Evolutionary conservation across 768 basidiomycete species (phyloP), one percentile per base, ranked within the genome.

Genomic region (Albatrellus ellisii): DNA sequence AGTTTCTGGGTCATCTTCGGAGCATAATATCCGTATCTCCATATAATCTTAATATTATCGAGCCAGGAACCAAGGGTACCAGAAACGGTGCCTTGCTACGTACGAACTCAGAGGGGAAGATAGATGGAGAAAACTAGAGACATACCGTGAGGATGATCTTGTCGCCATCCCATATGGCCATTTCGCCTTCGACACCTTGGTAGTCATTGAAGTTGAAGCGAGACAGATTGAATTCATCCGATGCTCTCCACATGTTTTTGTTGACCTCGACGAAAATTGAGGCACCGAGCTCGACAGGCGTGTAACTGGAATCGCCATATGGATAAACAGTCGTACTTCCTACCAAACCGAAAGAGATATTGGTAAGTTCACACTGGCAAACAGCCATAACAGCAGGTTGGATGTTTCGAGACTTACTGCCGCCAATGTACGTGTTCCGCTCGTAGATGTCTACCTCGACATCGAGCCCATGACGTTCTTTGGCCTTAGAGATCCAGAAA

Each of bases 401-500:
- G n/a, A n/a, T n/a, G n/a, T n/a, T n/a, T n/a, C n/a, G n/a, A n/a
- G n/a, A 78, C 88, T 67, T 59, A 92, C 90, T 69, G 50, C 90
- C 90, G 39, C 90, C 90, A 44, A 94, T 67, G 54, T 86, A 85
- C 24, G 65, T 62, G 38, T 68, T 69, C 50, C 70, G 71, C 48
- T 97, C 91, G 56, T 83, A 94, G 4, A 95, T 72, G 52, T 94
- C 88, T 11, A 95, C 68, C 39, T 84, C 77, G 3, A 87, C 67
- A 43, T 82, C 68, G 26, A 87, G 49, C 2, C 72, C 76, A 44
- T 69, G 77, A 20, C 82, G 66, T 49, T 83, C 69, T 51, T 79
- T 78, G 21, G 81, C 84, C 55, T 81, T 82, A 15, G 73, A 70
- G 41, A 92, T 77, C 79, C 89, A 85, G 54, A 75, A 85, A 2